Evolutionary conservation across 2,329 filamentous ascomycete genomes (phyloP).

Genomic region (Gyromitra esculenta): DNA sequence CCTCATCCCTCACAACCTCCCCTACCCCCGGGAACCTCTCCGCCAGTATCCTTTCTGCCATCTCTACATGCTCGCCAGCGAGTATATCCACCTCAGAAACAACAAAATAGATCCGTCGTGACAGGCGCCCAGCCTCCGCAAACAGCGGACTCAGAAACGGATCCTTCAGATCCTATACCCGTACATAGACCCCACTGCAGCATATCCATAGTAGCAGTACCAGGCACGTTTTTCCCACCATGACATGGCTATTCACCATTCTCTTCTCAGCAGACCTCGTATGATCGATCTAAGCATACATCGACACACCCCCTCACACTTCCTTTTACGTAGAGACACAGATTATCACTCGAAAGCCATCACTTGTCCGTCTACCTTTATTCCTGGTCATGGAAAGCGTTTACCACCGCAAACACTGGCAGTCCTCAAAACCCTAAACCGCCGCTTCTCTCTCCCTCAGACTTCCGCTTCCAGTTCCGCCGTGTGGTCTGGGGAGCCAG

Average conservation of each 20-base stretch:
- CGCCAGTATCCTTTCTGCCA: background rate
- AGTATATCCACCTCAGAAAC: conserved; percentile 1
- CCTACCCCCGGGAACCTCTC: background rate
- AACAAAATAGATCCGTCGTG: conserved; percentile 4
- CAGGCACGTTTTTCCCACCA: background rate
- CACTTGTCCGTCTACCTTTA: background rate
- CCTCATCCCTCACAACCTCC: background rate
- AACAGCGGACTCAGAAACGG: conserved; percentile 1
- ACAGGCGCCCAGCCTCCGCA: background rate
- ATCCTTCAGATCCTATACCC: conserved; percentile 2
- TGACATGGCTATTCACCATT: background rate
- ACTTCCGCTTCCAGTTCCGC: no score
- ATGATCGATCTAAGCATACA: background rate
- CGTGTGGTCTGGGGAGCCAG: no score
- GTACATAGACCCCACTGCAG: conserved; percentile 16
- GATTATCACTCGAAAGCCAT: background rate
- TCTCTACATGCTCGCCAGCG: background rate
- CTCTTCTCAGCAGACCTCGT: background rate
- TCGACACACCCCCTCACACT: background rate
- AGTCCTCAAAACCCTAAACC: background rate
- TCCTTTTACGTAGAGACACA: background rate
- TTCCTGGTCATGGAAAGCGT: no score
- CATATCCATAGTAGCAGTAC: background rate
- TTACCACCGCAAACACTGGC: background rate
- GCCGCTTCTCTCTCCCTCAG: no score